Conservation (phyloP, 2,329 filamentous ascomycete species). For the Botrytis squamosa region DNA sequence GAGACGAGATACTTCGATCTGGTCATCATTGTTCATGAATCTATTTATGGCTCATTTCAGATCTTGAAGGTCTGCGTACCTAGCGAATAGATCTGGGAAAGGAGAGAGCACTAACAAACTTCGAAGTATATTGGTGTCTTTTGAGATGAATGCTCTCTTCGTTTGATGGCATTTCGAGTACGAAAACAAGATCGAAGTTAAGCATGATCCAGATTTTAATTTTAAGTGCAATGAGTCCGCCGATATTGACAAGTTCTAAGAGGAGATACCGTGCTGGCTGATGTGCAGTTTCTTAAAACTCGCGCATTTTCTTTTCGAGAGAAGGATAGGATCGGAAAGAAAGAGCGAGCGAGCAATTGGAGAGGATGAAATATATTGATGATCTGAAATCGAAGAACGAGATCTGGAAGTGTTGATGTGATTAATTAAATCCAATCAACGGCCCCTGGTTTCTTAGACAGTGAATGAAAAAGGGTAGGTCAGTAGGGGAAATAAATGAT, state of each 20-base stretch:
- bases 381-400: neutral
- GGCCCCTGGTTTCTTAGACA: neutral
- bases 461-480: neutral
- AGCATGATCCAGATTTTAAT: neutral
- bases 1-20: neutral
- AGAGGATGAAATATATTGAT: neutral
- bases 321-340: neutral
- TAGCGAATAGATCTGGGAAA: neutral
- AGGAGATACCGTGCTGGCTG: neutral
- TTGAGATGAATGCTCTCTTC: neutral
- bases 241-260: neutral
- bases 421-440: neutral
- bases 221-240: neutral
- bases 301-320: neutral
- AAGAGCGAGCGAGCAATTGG: neutral
- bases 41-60: neutral
- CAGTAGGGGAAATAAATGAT: neutral
- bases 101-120: neutral
- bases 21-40: neutral
- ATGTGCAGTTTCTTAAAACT: neutral
- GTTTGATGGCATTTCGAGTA: neutral
- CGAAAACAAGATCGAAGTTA: neutral
- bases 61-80: neutral
- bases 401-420: neutral
- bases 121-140: neutral